Percentiles rank a stretch among this genome's conserved stretches.
These are phyloP conservation scores for Pythium rishiriense DNA, from an alignment of 352 stramenopile genomes.

Conservation along the genomic window DNA sequence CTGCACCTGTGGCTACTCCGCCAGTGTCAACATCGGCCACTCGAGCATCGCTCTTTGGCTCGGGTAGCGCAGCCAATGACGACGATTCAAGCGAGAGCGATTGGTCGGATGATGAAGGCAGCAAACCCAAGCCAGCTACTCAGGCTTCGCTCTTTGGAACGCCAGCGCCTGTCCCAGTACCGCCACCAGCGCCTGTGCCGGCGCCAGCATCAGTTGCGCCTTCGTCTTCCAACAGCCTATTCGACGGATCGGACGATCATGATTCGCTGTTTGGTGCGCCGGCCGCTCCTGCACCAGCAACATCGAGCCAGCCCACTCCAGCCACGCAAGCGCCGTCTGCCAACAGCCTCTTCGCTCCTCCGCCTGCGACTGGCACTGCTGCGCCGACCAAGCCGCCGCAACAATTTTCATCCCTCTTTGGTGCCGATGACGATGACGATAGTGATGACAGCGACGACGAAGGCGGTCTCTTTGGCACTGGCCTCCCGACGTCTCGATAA, in stretches of 20 bases:
- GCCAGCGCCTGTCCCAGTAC: conserved; percentile 24
- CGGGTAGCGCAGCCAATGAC: conserved; percentile 6
- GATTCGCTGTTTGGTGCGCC: conserved; percentile 13
- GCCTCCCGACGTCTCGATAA: conserved; percentile 70
- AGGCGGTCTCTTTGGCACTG: conserved; percentile 76
- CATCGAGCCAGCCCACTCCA: neutral
- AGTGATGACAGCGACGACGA: conserved; percentile 79
- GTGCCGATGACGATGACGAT: conserved; percentile 49
- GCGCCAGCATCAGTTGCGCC: conserved; percentile 17
- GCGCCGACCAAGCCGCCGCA: conserved; percentile 18
- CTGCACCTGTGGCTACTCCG: neutral
- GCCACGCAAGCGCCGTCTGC: neutral
- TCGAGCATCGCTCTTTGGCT: conserved; percentile 24
- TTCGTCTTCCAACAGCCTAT: conserved; percentile 10
- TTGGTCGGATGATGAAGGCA: conserved; percentile 30
- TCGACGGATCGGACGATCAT: conserved; percentile 9
- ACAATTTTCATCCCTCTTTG: conserved; percentile 68
- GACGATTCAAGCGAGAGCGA: conserved; percentile 28
- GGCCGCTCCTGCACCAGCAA: neutral
- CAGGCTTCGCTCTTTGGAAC: neutral
- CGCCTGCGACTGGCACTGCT: conserved; percentile 17
- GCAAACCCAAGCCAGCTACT: conserved; percentile 12
- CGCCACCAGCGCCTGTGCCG: conserved; percentile 1
- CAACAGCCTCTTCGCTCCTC: conserved; percentile 29
- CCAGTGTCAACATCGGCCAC: neutral